Evolutionary conservation across 805 yeast genomes (phyloP).

Genomic region (Metschnikowia henanensis): DNA sequence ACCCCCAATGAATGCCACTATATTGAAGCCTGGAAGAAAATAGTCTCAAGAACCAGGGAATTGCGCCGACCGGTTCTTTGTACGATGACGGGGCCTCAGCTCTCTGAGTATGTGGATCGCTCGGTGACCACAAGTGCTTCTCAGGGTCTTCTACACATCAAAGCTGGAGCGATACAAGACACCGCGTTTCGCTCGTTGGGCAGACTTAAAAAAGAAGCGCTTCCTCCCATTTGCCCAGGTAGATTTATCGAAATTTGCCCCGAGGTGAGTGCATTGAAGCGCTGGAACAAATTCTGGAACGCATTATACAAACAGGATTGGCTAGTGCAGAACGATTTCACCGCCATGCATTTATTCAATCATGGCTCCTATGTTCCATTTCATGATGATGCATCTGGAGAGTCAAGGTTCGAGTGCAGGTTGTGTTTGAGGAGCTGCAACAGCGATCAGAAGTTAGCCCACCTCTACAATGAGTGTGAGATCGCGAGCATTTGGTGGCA

Average conservation of each 20-base stretch:
- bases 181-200: too few species aligned
- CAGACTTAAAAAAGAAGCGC: too few species aligned
- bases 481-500: not conserved
- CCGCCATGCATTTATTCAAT: not conserved
- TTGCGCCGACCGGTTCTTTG: not conserved
- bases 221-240: too few species aligned
- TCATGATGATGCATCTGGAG: not conserved
- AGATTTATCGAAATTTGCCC: constrained; percentile 1
- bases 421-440: not conserved
- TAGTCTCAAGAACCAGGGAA: not conserved
- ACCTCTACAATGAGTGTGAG: not conserved
- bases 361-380: constrained; percentile 1
- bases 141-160: too few species aligned
- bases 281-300: constrained; percentile 1
- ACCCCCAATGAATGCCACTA: not conserved
- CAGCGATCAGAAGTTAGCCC: not conserved
- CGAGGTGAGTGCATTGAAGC: not conserved
- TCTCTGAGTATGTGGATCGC: too few species aligned
- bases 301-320: not conserved
- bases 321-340: not conserved
- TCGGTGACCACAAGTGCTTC: too few species aligned
- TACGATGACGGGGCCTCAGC: too few species aligned
- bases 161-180: too few species aligned
- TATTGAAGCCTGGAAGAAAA: not conserved
- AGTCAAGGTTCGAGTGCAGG: not conserved